These are phyloP conservation scores for Leptomonas pyrrhocoris DNA, from an alignment of 208 protist species.

Conservation along the genomic window DNA sequence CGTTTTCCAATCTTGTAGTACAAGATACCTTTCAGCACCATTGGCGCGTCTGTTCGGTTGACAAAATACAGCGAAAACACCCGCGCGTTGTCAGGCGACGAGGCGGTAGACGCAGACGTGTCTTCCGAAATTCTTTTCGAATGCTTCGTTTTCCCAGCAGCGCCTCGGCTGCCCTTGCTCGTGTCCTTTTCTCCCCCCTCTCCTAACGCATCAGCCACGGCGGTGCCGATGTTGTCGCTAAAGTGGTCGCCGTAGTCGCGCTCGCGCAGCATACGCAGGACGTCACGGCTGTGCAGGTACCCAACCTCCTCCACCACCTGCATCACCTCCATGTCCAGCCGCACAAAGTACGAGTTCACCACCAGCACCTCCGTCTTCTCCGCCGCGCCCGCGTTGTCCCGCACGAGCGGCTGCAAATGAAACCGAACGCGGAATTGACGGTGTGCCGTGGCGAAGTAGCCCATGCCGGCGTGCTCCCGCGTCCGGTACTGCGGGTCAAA, in stretches of 20 bases:
- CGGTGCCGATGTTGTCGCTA: conserved; percentile 21
- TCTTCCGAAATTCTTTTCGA: no score
- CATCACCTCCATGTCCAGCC: conserved; percentile 51
- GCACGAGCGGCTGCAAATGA: conserved; percentile 22
- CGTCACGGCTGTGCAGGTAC: conserved; percentile 57
- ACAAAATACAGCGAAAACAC: conserved; percentile 71
- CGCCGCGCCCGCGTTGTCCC: conserved; percentile 9
- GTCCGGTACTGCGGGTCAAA: conserved; percentile 56
- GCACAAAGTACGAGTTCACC: conserved; percentile 79
- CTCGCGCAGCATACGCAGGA: conserved; percentile 56
- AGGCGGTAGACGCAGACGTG: background rate
- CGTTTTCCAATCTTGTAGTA: conserved; percentile 67
- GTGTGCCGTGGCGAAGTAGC: conserved; percentile 62
- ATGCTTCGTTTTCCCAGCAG: background rate
- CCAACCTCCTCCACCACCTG: conserved; percentile 72
- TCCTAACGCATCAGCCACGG: conserved; percentile 13
- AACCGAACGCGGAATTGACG: conserved; percentile 62
- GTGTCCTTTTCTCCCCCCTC: background rate
- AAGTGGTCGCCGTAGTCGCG: conserved; percentile 34
- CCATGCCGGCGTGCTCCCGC: conserved; percentile 33
- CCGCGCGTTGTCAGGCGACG: conserved; percentile 8
- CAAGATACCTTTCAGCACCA: conserved; percentile 78
- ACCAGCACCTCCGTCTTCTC: conserved; percentile 35
- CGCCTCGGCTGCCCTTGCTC: background rate
- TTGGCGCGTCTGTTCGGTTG: conserved; percentile 52